Percentiles rank a stretch among this genome's conserved stretches.
Evolutionary conservation across 2,329 filamentous ascomycete genomes (phyloP).

Genomic region (Calonectria leucothoes): DNA sequence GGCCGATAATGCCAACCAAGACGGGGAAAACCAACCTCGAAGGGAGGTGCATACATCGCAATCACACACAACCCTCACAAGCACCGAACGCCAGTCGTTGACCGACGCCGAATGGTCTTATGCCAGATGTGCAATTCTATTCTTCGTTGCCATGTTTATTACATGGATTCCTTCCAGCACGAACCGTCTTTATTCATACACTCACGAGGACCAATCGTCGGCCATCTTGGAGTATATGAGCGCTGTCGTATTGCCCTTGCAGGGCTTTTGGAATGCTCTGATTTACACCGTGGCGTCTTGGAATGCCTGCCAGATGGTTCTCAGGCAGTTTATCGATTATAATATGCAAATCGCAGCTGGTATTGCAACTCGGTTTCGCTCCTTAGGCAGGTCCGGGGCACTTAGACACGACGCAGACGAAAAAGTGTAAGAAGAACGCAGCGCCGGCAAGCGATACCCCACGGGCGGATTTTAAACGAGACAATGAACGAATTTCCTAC

Average conservation of each 20-base stretch:
- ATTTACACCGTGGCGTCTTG: slow-evolving; percentile 77
- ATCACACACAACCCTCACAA: background rate
- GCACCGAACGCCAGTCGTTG: background rate
- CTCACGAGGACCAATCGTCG: slow-evolving; percentile 59
- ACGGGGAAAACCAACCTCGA: background rate
- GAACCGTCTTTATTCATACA: slow-evolving; percentile 76
- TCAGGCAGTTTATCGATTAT: background rate
- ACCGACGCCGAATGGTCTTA: slow-evolving; percentile 73
- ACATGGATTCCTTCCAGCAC: slow-evolving; percentile 79
- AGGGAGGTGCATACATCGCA: background rate
- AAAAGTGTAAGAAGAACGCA: background rate
- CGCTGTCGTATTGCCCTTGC: slow-evolving; percentile 78
- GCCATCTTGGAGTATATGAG: slow-evolving; percentile 73
- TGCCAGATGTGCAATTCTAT: slow-evolving; percentile 72
- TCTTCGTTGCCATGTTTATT: slow-evolving; percentile 73
- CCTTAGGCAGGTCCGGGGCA: background rate
- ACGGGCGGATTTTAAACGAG: background rate
- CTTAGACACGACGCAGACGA: background rate
- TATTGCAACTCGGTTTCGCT: background rate
- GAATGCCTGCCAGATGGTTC: slow-evolving; percentile 27
- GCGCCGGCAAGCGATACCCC: background rate
- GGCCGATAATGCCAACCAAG: background rate
- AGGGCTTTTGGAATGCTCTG: slow-evolving; percentile 82
- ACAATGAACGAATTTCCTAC: background rate
- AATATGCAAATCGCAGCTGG: background rate